Conservation (phyloP, 768 basidiomycete species). For the Collybia sp. region DNA sequence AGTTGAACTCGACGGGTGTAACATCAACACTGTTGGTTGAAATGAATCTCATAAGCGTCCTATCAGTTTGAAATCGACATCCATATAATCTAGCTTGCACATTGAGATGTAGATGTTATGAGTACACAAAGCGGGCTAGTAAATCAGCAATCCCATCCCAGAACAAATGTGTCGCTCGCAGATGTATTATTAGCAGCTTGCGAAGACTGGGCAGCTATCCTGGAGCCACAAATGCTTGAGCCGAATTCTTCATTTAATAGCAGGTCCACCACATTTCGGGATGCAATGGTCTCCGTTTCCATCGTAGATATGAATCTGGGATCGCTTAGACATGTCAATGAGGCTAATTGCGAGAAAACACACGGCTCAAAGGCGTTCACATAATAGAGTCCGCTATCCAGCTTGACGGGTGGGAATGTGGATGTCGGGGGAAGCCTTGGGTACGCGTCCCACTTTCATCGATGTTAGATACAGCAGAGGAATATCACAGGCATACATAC, state of each 20-base stretch:
- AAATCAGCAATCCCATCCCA: slow-evolving; percentile 72
- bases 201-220: slow-evolving; percentile 17
- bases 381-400: slow-evolving; percentile 81
- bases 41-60: too few species aligned
- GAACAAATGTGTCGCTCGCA: slow-evolving; percentile 40
- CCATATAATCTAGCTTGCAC: background rate
- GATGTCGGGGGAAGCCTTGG: slow-evolving; percentile 65
- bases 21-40: too few species aligned
- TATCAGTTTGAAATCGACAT: too few species aligned
- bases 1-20: background rate
- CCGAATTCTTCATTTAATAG: slow-evolving; percentile 71
- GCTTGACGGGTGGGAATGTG: slow-evolving; percentile 72
- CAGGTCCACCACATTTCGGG: slow-evolving; percentile 80
- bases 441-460: slow-evolving; percentile 71
- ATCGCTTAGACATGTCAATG: slow-evolving; percentile 5
- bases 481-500: slow-evolving; percentile 24
- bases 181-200: background rate
- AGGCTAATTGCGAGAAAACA: slow-evolving; percentile 16
- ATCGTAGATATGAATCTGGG: slow-evolving; percentile 81
- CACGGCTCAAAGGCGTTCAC: slow-evolving; percentile 90
- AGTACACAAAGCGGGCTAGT: slow-evolving; percentile 3
- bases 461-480: background rate
- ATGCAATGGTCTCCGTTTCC: slow-evolving; percentile 87
- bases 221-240: slow-evolving; percentile 60
- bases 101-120: slow-evolving; percentile 6